These are phyloP conservation scores for Diplocarpon rosae DNA, from an alignment of 2,329 filamentous ascomycete species.

Conservation along the genomic window DNA sequence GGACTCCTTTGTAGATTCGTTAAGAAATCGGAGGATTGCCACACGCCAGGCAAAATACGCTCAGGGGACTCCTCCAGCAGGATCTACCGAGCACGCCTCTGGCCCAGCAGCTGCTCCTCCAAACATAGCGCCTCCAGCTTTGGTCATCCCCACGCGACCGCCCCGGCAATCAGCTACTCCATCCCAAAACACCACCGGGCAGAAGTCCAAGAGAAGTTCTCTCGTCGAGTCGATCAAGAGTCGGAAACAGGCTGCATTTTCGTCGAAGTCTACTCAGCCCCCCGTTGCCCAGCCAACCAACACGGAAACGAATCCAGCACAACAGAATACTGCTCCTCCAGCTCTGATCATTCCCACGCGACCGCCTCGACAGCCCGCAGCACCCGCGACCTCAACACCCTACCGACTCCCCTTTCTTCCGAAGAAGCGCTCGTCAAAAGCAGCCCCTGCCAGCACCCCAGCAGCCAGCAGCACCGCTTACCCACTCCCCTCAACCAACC, in stretches of 20 bases:
- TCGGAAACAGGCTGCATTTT: not conserved
- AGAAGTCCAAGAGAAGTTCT: not conserved
- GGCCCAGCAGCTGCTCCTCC: no score
- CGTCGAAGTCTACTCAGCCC: not conserved
- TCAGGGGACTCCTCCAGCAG: no score
- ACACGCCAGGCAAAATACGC: not conserved
- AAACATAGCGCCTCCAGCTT: no score
- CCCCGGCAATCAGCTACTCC: not conserved
- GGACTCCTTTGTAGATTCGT: not conserved
- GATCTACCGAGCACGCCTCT: no score
- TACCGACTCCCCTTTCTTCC: not conserved
- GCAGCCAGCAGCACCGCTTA: not conserved
- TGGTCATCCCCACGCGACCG: not conserved
- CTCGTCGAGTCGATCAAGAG: not conserved
- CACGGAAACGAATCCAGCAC: not conserved
- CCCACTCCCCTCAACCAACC: not conserved
- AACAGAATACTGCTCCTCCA: not conserved
- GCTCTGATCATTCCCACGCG: not conserved
- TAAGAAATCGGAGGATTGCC: not conserved
- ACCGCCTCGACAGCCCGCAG: not conserved
- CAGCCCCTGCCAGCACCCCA: no score
- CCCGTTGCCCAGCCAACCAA: not conserved
- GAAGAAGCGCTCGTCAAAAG: not conserved
- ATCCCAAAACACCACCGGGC: not conserved
- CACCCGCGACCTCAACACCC: conserved; percentile 1